Evolutionary conservation across 305 asterid species (phyloP), one percentile per base, ranked within the genome.

Genomic region (Fraxinus sp.): DNA sequence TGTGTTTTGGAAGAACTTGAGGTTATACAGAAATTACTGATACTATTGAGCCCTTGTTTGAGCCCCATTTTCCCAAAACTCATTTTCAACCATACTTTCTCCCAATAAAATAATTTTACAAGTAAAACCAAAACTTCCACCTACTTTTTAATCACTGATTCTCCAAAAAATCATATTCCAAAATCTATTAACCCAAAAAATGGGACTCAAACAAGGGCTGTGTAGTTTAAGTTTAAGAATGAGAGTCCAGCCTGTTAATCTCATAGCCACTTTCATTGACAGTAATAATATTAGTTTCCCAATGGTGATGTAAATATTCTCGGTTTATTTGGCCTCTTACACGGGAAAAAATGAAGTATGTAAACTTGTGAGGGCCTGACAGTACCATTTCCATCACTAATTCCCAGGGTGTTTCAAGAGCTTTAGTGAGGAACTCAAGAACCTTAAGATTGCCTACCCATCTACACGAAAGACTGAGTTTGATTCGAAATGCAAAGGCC

Each of bases 341-440:
- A 8, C 5, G 14, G 30, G 70, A 8, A 22, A 55, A 59, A 20
- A 59, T 55, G 26, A 52, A 14, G 24, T 13, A 55, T 16, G 64
- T 57, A 57, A 66, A 66, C 74, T 66, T 66, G 71, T 3, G 7
- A 16, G 80, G 79, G 18, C 74, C 26, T 33, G 43, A 41, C 73
- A 59, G 43, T 52, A n/a, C 66, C 75, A 24, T 71, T 77, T 81
- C 46, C 81, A 70, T 43, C 32, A 70, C 52, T 68, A 41, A 70
- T 86, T 75, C 66, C 76, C 90, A 96, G 98, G 99, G 99, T 83
- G 98, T 96, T 83, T 89, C 98, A 75, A 95, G 92, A 89, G 92
- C 98, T 85, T 84, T 93, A 80, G 95, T 92, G 83, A 95, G 93
- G 76, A 95, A 92, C 86, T 93, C 98, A 49, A 92, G 96, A 88